Base-by-base conservation (phyloP, 345 rosid genomes). In the Firmiana major region DNA sequence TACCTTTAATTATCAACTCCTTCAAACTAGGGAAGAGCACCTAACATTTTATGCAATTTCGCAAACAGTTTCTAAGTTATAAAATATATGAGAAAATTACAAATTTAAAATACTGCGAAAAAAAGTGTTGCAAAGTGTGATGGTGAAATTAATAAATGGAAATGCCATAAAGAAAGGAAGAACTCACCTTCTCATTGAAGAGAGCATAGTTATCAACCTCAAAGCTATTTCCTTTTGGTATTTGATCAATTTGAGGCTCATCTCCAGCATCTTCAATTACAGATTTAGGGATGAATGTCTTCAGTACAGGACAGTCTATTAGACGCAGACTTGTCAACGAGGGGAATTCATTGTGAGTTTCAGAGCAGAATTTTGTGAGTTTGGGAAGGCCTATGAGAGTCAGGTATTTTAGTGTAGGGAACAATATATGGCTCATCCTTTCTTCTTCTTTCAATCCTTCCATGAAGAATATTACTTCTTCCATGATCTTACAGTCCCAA, bases 141-240 rank as follows among this genome's bases (percentile, higher is more conserved):
- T 11, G 12, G 42, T 65, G 71, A 65, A 42, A 26, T 17, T 17
- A 63, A 6, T 42, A 34, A 0, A 63, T 36, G 28, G 6, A 67
- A n/a, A 24, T 10, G 24, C 7, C 10, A 9, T 3, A 48, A 49
- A 49, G 19, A 49, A 16, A 51, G 55, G 0, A 8, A 31, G 26
- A 21, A 57, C 38, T 6, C 75, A 79, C 77, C 81, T 73, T 79
- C 36, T 38, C 54, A 40, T 51, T 54, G 9, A 63, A 78, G 13
- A 78, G 26, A 55, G 24, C 19, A 31, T 2, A 31, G 34, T 31
- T 31, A n/a, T n/a, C n/a, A n/a, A n/a, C n/a, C n/a, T n/a, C n/a
- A n/a, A n/a, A n/a, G n/a, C n/a, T n/a, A 31, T 12, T 15, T 28
- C 66, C 66, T 62, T 62, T 1, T 31, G 38, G 6, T 28, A 9